These are phyloP conservation scores for Bigelowiella natans DNA, from an alignment of 78 protist genomes.

Conservation along the genomic window DNA sequence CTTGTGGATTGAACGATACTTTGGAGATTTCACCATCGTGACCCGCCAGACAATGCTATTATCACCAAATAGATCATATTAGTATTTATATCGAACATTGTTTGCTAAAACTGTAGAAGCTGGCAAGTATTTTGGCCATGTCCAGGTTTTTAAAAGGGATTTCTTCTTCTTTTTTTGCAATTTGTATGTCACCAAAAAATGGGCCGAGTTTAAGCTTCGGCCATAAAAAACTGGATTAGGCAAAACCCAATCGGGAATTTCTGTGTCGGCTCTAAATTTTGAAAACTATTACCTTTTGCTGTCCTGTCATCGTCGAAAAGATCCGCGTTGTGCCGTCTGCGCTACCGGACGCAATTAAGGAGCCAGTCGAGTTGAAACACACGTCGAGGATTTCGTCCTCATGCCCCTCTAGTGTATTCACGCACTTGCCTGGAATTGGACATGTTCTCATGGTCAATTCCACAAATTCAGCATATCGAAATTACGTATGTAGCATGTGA, in stretches of 20 bases:
- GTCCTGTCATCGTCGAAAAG: constrained; percentile 38
- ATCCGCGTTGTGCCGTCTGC: constrained; percentile 53
- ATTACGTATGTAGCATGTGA: neutral
- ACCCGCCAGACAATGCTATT: constrained; percentile 44
- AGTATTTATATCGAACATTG: no score
- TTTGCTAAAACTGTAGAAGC: no score
- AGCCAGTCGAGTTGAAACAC: constrained; percentile 44
- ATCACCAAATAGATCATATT: no score
- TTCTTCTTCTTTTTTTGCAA: no score
- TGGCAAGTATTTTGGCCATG: no score
- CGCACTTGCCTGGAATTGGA: neutral
- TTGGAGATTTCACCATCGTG: constrained; percentile 60
- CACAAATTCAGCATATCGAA: no score
- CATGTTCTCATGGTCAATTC: neutral
- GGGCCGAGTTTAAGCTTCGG: no score
- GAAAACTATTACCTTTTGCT: constrained; percentile 6
- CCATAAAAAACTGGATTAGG: no score
- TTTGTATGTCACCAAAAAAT: no score
- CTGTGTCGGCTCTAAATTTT: no score
- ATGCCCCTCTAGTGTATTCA: constrained; percentile 27
- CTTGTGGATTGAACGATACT: constrained; percentile 51
- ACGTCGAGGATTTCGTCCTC: constrained; percentile 51
- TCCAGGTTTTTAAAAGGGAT: no score
- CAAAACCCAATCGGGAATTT: no score
- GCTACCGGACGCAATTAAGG: constrained; percentile 43